Evolutionary conservation across 768 basidiomycete genomes (phyloP), one percentile per base, ranked within the genome.

Genomic region (Mycena amicta): DNA sequence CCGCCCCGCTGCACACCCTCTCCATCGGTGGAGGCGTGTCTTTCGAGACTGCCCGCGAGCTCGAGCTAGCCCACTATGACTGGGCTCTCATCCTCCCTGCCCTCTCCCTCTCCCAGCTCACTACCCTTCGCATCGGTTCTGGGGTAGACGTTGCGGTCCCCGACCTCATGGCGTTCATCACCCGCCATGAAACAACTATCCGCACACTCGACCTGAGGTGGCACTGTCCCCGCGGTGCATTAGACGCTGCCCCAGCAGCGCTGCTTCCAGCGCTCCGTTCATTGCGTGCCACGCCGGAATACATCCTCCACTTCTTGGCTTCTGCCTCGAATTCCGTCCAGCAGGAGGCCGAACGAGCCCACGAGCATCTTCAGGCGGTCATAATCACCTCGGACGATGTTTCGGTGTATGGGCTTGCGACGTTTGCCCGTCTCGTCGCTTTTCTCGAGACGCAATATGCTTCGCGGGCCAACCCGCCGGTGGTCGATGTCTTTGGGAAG

Each of bases 61-160:
- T 61, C 39, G 60, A 50, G 15, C 52, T 61, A 20, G 29, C 15
- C 29, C 55, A 53, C 30, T 61, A 56, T 45, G 60, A 61, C 55
- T 61, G 60, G 60, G 13, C 29, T 3, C 51, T 61, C 28, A 50
- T 30, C n/a, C 55, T 61, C 37, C 60, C 60, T 0, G 23, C 37
- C 16, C 20, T 61, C 5, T 47, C 55, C 0, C 37, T 61, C 22
- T 22, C 55, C 20, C n/a, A 25, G 12, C 50, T 61, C 2, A 3
- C 18, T 2, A 15, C 22, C 8, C 39, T 61, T 2, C 13, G 15
- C 15, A 39, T 61, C 37, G 55, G 55, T 1, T 27, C 51, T 15
- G 50, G 50, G 5, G 45, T 37, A 28, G 47, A 41, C 25, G 50
- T 61, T 39, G 33, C 51, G 20, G 56, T 61, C 13, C 53, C 56